Evolutionary conservation across 441 rosid genomes (phyloP), one percentile per base, ranked within the genome.

Genomic region (Adansonia gregorii): DNA sequence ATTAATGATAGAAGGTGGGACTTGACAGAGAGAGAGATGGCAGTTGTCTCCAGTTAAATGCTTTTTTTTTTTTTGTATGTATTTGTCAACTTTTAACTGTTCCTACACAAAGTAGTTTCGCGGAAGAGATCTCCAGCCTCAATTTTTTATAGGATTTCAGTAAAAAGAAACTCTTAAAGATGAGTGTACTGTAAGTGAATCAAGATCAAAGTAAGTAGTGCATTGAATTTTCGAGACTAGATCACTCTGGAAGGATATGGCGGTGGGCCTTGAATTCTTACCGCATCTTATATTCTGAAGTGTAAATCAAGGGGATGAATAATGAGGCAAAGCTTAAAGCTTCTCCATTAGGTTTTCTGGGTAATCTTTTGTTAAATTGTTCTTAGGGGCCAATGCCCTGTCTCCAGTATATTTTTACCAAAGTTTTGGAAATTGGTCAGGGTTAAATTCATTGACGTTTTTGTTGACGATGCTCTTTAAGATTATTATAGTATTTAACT

Each of bases 1-100:
- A 82, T 85, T 76, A 85, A 87, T 83, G 2, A 19, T 67, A 63
- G 80, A 79, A 27, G 80, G 78, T 79, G 83, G 84, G 86, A 73
- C 39, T 64, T 74, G 24, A 17, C 67, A 61, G 55, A 3, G 55
- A 61, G 31, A 39, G 19, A 12, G 54, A 46, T 75, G 67, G 75
- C 78, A 73, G 55, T 72, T 83, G 82, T 78, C 41, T 35, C 83
- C 22, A 20, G 20, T 41, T 76, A 69, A 15, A 49, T 14, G 51
- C 51, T 46, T 48, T 48, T 9, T 48, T 48, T 48, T 48, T 35
- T 35, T 35, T 35, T 35, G 39, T 3, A 35, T 35, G 39, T 35
- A 3, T 35, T 35, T 35, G 39, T 35, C 39, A 35, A 35, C 39
- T 35, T 35, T 35, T 35, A 35, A 35, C 39, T 35, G 39, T 35